These are phyloP conservation scores for Pleurotus salmoneostramineus DNA, from an alignment of 768 basidiomycete species.

Conservation along the genomic window DNA sequence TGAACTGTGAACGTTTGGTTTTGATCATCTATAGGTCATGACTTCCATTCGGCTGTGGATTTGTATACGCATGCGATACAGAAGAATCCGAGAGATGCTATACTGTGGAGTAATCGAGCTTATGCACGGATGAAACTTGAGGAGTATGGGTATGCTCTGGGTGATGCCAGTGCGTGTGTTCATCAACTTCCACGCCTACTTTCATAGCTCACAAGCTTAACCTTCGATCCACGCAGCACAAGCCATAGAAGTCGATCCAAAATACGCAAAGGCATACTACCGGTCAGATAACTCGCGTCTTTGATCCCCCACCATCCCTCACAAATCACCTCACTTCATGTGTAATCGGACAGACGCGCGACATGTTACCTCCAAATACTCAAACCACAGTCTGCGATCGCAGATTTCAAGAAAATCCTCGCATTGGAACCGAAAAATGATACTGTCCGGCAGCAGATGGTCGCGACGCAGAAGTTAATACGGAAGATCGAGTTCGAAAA, in stretches of 20 bases:
- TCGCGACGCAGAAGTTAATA: conserved; percentile 87
- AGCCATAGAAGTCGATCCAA: conserved; percentile 84
- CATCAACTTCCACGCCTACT: neutral
- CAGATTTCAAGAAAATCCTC: conserved; percentile 85
- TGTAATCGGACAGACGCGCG: conserved; percentile 57
- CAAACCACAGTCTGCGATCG: conserved; percentile 80
- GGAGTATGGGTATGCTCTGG: conserved; percentile 88
- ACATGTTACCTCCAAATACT: conserved; percentile 88
- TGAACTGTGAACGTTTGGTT: neutral
- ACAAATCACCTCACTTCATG: neutral
- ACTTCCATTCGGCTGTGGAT: conserved; percentile 71
- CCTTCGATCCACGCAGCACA: conserved; percentile 44
- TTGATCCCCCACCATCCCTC: no score
- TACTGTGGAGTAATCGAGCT: conserved; percentile 93
- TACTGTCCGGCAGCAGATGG: conserved; percentile 72
- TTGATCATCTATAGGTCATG: conserved; percentile 43
- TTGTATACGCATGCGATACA: conserved; percentile 85
- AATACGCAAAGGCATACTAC: conserved; percentile 89
- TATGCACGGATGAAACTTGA: conserved; percentile 91
- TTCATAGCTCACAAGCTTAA: neutral
- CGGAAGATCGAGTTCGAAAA: conserved; percentile 91
- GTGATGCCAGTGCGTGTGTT: conserved; percentile 71
- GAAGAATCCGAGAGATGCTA: conserved; percentile 83
- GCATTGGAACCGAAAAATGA: conserved; percentile 84
- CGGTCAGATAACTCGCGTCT: conserved; percentile 39